Percentiles rank a stretch among this genome's conserved stretches.
Conservation (phyloP, 106 monocot species). For the Narthecium ossifragum region DNA sequence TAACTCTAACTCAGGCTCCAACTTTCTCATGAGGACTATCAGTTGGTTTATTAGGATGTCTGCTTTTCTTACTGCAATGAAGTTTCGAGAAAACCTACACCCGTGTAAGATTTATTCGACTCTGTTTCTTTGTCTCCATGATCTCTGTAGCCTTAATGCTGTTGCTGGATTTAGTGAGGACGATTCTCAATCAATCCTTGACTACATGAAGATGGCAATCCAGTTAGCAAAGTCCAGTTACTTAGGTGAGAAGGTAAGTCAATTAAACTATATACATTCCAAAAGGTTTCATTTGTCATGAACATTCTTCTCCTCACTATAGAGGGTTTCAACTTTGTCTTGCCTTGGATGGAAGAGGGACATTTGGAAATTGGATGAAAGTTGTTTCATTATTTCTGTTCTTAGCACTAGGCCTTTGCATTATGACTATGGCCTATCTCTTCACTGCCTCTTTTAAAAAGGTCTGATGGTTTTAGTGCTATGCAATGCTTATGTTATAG, state of each 20-base stretch:
- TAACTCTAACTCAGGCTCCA: too few relatives aligned
- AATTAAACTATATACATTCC: not conserved
- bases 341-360: too few relatives aligned
- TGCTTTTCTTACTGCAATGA: too few relatives aligned
- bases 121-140: not conserved
- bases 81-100: too few relatives aligned
- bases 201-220: slow-evolving; percentile 27
- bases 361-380: not conserved
- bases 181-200: slow-evolving; percentile 44
- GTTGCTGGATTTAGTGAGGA: slow-evolving; percentile 37
- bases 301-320: too few relatives aligned
- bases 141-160: slow-evolving; percentile 23
- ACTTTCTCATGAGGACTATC: too few relatives aligned
- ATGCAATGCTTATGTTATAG: not conserved
- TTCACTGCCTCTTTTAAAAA: not conserved
- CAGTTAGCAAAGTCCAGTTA: slow-evolving; percentile 20
- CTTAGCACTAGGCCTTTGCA: not conserved
- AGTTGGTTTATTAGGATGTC: too few relatives aligned
- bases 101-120: too few relatives aligned
- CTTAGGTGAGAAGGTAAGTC: slow-evolving; percentile 33
- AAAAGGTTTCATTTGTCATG: too few relatives aligned
- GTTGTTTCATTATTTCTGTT: not conserved
- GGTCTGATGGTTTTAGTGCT: not conserved
- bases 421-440: not conserved
- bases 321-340: too few relatives aligned